phyloP scores from a whole-genome alignment of 495 filamentous ascomycete species.

The Aspergillus taichungensis region DNA sequence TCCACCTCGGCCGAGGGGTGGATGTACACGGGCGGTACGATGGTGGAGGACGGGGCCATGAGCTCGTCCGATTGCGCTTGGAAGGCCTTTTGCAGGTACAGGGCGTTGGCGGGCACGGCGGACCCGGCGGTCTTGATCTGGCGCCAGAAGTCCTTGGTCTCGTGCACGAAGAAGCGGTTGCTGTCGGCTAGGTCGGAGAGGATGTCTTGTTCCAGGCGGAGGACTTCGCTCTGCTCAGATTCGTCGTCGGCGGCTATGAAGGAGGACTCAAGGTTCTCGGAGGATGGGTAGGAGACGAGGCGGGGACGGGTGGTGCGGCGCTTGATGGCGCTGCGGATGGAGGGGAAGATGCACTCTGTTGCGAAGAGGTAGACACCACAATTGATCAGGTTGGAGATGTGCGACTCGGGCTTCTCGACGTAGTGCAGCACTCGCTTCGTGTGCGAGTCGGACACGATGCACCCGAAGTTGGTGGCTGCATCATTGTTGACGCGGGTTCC shows the following conservation, averaged over 20 bases:
- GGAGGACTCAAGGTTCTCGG: conserved; percentile 80
- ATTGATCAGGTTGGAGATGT: conserved; percentile 99
- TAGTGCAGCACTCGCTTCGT: conserved; percentile 97
- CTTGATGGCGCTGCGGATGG: conserved; percentile 92
- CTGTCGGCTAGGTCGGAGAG: conserved; percentile 92
- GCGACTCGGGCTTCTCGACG: conserved; percentile 97
- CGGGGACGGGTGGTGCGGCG: conserved; percentile 86
- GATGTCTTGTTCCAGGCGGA: conserved; percentile 96
- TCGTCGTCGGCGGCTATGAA: conserved; percentile 72
- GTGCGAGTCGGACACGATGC: conserved; percentile 92
- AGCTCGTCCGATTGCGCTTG: conserved; percentile 79
- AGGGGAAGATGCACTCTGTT: conserved; percentile 92
- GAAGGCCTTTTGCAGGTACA: conserved; percentile 93
- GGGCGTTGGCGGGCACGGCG: conserved; percentile 91
- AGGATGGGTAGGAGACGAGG: conserved; percentile 86
- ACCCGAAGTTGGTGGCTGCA: conserved; percentile 91
- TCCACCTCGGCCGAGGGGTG: conserved; percentile 92
- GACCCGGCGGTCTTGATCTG: conserved; percentile 99
- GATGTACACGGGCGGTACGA: conserved; percentile 92
- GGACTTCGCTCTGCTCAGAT: conserved; percentile 70
- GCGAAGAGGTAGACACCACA: conserved; percentile 97
- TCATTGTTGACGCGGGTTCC: conserved; percentile 90
- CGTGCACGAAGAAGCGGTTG: conserved; percentile 96
- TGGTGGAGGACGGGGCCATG: conserved; percentile 73
- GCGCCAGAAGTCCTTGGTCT: conserved; percentile 99